Base-by-base conservation (phyloP, 805 yeast species). In the Wickerhamomyces pijperi region DNA sequence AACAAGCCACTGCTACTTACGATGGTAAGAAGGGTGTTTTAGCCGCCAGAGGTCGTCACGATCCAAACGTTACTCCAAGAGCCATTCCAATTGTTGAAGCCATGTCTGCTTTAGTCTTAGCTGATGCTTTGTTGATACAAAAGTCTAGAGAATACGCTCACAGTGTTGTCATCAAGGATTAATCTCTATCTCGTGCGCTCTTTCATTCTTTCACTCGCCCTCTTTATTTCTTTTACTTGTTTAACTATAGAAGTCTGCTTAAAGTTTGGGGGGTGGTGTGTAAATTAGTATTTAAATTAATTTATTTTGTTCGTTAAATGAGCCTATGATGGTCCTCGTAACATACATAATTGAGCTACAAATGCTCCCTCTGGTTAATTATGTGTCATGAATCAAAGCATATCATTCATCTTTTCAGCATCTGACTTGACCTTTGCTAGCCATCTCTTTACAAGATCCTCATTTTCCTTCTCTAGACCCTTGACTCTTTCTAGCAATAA, bases 71-170 rank as follows among this genome's bases (percentile, higher is more conserved):
- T 40, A 94, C 94, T 17, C 98, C 98, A 48, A 78, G 98, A 61
- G 98, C 98, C 32, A 86, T 92, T 44, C 97, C 98, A 38, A 92
- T 92, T 54, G 97, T 92, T 23, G 98, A 92, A 67, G 85, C 97
- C 32, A 90, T 92, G 97, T 76, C 97, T 36, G 92, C 97, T n/a
- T 69, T 92, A 48, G 96, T 86, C 2, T 63, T 90, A 46, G 90
- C 90, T 34, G 98, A 92, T 60, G 78, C 84, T 40, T 64, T 82
- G 41, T 63, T 92, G 64, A 72, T 88, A 36, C 98, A 90, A 65
- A 81, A 83, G 60, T 69, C 95, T 25, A 77, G 98, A 61, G 86
- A 82, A 49, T 72, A 65, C 38, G 68, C 76, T 34, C 57, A 47
- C 39, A 43, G 48, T 32, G 47, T 61, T 29, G 65, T 63, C 23